Base-by-base conservation (phyloP, 345 rosid genomes). In the Lagerstroemia speciosa region DNA sequence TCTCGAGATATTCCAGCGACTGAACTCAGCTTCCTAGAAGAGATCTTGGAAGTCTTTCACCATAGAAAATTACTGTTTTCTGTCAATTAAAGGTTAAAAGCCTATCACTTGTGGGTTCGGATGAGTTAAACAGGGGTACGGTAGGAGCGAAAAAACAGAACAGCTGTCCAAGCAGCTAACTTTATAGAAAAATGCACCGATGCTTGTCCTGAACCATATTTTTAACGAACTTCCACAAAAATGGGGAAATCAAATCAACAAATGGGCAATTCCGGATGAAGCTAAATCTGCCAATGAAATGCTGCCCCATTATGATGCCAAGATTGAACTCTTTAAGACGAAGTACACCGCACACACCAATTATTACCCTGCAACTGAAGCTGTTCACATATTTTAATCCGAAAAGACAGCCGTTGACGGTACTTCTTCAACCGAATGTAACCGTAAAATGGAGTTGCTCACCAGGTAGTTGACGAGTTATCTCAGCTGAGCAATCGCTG, bases 311-410 rank as follows among this genome's bases (percentile, higher is more conserved):
- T 2, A 53, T 8, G 6, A 26, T 29, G 14, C 9, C n/a, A 53
- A 22, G 60, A 26, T 3, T 3, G 55, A 53, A n/a, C 10, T 1
- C 60, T 41, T 41, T 14, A 41, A 41, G 46, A 41, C 16, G 46
- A 41, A 41, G 46, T 41, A 14, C 46, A 41, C 46, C 2, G 2
- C 10, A 41, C n/a, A 26, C 24, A 26, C 60, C 60, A 53, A 53
- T 26, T n/a, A 53, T n/a, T 22, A 30, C 58, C 22, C 58, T 19
- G 20, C n/a, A 53, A n/a, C 30, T 53, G 60, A n/a, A 53, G 60
- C 60, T 53, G 30, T 53, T 41, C 60, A 53, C 60, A 53, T 26
- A 53, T n/a, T 22, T n/a, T 53, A 53, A 53, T 53, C 46, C 46
- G 14, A n/a, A n/a, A 53, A 53, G 24, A 26, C 53, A 48, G 8